phyloP scores from a whole-genome alignment of 805 yeast species.

The Candida argentea region DNA sequence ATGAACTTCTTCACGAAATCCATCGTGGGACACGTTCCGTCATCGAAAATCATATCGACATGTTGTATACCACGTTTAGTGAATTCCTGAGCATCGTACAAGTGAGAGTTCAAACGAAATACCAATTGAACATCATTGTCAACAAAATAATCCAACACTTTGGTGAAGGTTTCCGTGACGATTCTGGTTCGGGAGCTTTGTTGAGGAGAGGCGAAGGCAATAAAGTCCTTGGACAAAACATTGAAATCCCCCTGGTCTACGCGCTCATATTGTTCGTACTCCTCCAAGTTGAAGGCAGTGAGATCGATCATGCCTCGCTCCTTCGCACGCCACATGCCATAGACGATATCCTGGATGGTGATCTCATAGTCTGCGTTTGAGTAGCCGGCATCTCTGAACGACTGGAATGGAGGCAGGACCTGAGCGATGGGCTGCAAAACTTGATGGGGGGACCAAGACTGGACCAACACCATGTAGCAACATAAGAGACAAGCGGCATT shows the following conservation, averaged over 20 bases:
- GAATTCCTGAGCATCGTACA: slow-evolving; percentile 80
- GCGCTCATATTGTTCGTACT: slow-evolving; percentile 87
- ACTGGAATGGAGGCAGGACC: slow-evolving; percentile 86
- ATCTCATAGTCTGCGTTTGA: slow-evolving; percentile 90
- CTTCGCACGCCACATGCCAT: slow-evolving; percentile 96
- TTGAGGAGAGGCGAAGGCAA: slow-evolving; percentile 96
- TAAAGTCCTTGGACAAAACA: slow-evolving; percentile 81
- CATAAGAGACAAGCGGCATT: slow-evolving; percentile 92
- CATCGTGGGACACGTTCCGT: slow-evolving; percentile 95
- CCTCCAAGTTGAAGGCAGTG: slow-evolving; percentile 80
- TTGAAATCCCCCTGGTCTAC: slow-evolving; percentile 98
- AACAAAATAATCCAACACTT: slow-evolving; percentile 70
- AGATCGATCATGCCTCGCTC: slow-evolving; percentile 83
- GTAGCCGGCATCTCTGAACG: slow-evolving; percentile 95
- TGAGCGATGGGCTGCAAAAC: slow-evolving; percentile 92
- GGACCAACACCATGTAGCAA: slow-evolving; percentile 90
- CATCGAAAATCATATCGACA: slow-evolving; percentile 93
- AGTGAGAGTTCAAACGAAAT: slow-evolving; percentile 84
- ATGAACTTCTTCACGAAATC: slow-evolving; percentile 86
- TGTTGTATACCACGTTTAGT: slow-evolving; percentile 78
- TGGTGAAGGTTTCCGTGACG: slow-evolving; percentile 66
- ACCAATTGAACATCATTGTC: slow-evolving; percentile 74
- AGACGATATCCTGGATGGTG: slow-evolving; percentile 88
- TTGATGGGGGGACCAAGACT: slow-evolving; percentile 97
- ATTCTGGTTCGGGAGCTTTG: slow-evolving; percentile 41